Base-by-base conservation (phyloP, 2,329 filamentous ascomycete genomes). In the Leptodontidium sp. region DNA sequence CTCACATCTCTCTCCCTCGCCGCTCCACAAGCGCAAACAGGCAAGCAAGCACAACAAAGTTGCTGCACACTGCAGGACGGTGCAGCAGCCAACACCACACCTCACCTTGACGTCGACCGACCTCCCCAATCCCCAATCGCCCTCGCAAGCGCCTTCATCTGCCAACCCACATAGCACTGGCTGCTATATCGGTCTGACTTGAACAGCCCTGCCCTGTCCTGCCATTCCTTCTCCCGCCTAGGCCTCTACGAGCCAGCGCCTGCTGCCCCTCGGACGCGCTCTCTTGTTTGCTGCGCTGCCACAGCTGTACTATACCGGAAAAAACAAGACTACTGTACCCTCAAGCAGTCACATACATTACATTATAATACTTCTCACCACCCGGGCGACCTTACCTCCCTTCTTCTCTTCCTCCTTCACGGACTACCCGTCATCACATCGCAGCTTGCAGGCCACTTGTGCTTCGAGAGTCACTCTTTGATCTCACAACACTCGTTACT, bases 351-450 rank as follows among this genome's bases (percentile, higher is more conserved):
- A 40, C 38, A 40, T 40, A 40, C 21, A 24, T 50, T 21, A 72
- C 73, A 70, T 75, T 76, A 75, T 75, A 76, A 75, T 77, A 78
- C 69, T 73, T 72, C 69, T 64, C 58, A 45, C 57, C 67, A 62
- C 65, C 67, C 67, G 65, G 67, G 65, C 64, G 53, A 52, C 62
- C 67, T 62, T 43, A 61, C 68, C 66, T 55, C 21, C 55, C 17
- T 63, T 67, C 63, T 49, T 50, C 47, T 50, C 70, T 71, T 70
- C 67, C 61, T 69, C 65, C 70, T 50, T 68, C 69, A 75, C 74
- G 74, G 74, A 72, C 70, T 68, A 58, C 65, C 73, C 74, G 73
- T 76, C 76, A 74, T 74, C 67, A 68, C 73, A 52, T 58, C 43
- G 55, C 64, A 73, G 72, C 69, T 73, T 74, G 73, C 52, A 68